phyloP scores from a whole-genome alignment of 805 yeast genomes.

The Yarrowia sp. region DNA sequence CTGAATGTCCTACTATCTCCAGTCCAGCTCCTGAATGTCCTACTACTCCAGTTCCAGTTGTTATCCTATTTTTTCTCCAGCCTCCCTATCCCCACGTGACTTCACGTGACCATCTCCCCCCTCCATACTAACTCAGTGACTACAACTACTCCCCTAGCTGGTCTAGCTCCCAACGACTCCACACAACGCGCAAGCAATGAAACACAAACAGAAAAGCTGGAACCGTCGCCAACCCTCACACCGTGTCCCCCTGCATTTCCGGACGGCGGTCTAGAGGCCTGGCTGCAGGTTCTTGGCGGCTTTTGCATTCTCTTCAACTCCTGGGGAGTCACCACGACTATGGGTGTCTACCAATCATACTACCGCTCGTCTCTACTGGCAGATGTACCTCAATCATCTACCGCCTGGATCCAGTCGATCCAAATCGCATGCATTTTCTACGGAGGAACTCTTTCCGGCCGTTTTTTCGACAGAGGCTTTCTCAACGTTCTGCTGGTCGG shows the following conservation, averaged over 20 bases:
- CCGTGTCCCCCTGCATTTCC: constrained; percentile 30
- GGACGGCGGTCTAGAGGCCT: constrained; percentile 46
- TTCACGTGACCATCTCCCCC: background rate
- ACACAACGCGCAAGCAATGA: background rate
- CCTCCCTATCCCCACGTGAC: background rate
- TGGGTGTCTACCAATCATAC: constrained; percentile 53
- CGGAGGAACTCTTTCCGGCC: constrained; percentile 35
- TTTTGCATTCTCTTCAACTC: constrained; percentile 47
- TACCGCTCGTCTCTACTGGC: constrained; percentile 42
- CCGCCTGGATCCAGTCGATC: constrained; percentile 43
- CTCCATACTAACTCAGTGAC: background rate
- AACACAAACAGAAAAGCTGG: background rate
- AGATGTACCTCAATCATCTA: constrained; percentile 45
- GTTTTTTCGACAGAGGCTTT: constrained; percentile 35
- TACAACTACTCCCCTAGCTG: background rate
- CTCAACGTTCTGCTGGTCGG: constrained; percentile 31
- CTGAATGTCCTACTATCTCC: too few species aligned
- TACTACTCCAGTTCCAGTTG: too few species aligned
- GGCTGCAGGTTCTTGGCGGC: constrained; percentile 50
- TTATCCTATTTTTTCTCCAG: too few species aligned
- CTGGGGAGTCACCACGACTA: constrained; percentile 58
- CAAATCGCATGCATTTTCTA: constrained; percentile 31
- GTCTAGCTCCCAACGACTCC: background rate
- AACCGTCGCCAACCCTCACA: background rate
- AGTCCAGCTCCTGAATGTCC: too few species aligned